A percentile compares a stretch with the other conserved stretches of the same genome.
Evolutionary conservation across 83 land plant genomes (phyloP).

Genomic region (Diphasiastrum complanatum): DNA sequence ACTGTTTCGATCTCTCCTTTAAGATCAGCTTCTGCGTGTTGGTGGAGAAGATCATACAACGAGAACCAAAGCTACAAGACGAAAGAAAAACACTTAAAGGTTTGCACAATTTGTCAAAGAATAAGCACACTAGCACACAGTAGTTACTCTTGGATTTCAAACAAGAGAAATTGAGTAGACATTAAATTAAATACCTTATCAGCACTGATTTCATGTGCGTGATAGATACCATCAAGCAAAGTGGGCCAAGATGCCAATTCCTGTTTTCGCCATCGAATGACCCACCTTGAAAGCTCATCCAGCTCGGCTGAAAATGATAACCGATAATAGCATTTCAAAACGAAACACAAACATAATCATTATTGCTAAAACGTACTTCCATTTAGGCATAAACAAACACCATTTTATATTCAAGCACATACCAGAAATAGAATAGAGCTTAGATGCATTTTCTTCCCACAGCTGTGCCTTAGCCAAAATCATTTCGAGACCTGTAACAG

Average conservation of each 20-base stretch:
- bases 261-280: slow-evolving; percentile 55
- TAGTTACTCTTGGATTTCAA: too few relatives aligned
- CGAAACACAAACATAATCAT: too few relatives aligned
- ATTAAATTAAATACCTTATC: slow-evolving; percentile 36
- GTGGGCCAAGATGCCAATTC: slow-evolving; percentile 73
- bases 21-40: slow-evolving; percentile 10
- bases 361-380: too few relatives aligned
- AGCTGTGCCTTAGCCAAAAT: slow-evolving; percentile 35
- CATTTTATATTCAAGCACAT: background rate
- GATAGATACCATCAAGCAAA: slow-evolving; percentile 52
- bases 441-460: slow-evolving; percentile 52
- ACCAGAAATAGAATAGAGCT: slow-evolving; percentile 41
- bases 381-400: background rate
- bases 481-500: slow-evolving; percentile 56
- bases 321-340: background rate
- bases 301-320: slow-evolving; percentile 15
- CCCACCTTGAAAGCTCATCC: slow-evolving; percentile 34
- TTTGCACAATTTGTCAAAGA: too few relatives aligned
- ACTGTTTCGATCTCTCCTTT: slow-evolving; percentile 9
- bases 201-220: slow-evolving; percentile 49
- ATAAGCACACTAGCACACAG: too few relatives aligned
- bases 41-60: slow-evolving; percentile 16
- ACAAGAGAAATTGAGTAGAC: too few relatives aligned
- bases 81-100: too few relatives aligned
- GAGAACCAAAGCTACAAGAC: slow-evolving; percentile 16